Evolutionary conservation across 2,329 filamentous ascomycete species (phyloP).

Genomic region (Epichloe sp.): DNA sequence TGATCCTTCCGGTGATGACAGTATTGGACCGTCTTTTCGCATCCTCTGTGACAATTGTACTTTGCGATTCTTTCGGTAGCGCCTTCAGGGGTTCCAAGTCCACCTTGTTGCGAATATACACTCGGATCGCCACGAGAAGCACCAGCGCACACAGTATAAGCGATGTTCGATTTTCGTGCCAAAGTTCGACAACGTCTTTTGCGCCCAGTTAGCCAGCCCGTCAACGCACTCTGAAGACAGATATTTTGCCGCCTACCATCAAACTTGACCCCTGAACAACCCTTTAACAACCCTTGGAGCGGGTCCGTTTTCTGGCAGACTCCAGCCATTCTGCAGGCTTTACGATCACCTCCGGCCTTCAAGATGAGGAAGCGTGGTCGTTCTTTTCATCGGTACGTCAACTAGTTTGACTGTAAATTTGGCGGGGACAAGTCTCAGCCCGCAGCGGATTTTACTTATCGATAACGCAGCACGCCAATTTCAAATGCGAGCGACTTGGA

Average conservation of each 20-base stretch:
- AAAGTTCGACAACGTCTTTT: slow-evolving; percentile 27
- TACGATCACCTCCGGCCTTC: background rate
- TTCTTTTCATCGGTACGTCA: background rate
- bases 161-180: slow-evolving; percentile 33
- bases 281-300: background rate
- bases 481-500: background rate
- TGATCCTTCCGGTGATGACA: slow-evolving; percentile 12
- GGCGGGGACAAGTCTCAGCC: background rate
- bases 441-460: slow-evolving; percentile 1
- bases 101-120: slow-evolving; percentile 28
- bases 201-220: background rate
- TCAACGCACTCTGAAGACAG: background rate
- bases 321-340: background rate
- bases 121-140: slow-evolving; percentile 24
- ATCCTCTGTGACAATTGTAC: slow-evolving; percentile 6
- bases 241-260: slow-evolving; percentile 3
- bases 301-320: background rate
- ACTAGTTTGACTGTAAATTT: background rate
- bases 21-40: background rate
- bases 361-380: background rate
- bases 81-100: slow-evolving; percentile 22
- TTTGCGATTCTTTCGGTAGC: slow-evolving; percentile 23
- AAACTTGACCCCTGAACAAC: background rate
- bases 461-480: slow-evolving; percentile 3
- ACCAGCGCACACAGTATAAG: slow-evolving; percentile 27